Evolutionary conservation across 2,329 filamentous ascomycete species (phyloP), one percentile per base, ranked within the genome.

Genomic region (Ceratocystis alfenasii): DNA sequence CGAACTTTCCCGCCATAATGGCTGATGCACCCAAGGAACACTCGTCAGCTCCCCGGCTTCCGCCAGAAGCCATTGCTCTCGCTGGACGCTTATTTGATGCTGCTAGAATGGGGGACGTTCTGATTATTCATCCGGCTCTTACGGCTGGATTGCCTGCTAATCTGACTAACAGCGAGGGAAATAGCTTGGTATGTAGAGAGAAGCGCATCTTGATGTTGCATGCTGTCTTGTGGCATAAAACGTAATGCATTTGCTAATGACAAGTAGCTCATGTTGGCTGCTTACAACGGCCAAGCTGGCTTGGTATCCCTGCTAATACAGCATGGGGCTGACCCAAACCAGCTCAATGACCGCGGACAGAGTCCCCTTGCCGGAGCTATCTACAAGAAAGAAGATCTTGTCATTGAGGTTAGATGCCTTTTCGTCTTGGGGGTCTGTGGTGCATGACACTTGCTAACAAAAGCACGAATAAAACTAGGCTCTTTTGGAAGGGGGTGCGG

Each of bases 81-180:
- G 87, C 87, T 1, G 77, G 79, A 8, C 82, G 81, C 69, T 81
- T 89, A 76, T 90, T 87, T 75, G 81, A 88, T 70, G 80, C 84
- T 33, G 86, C 87, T 1, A 80, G 87, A 41, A 72, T 75, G 25
- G 87, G 87, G 65, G 76, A 86, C 62, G 76, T 81, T 1, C 72
- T 80, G 4, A 74, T 83, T 12, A 82, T 90, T n/a, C 72, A 79
- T 53, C 81, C 86, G 73, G 87, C 87, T 61, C 74, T 90, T 46
- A 77, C 79, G 1, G 83, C 83, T 1, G 87, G 87, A 1, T 76
- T 90, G 30, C 87, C 87, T 0, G 77, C 82, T 1, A 89, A 89
- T 70, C 77, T 90, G 73, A 88, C 86, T 25, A 89, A 90, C 70
- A 81, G 87, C 62, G 86, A 87, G 69, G 87, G 87, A 62, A 87